Evolutionary conservation across 306 rosid genomes (phyloP).

Genomic region (Ziziphus jujuba): DNA sequence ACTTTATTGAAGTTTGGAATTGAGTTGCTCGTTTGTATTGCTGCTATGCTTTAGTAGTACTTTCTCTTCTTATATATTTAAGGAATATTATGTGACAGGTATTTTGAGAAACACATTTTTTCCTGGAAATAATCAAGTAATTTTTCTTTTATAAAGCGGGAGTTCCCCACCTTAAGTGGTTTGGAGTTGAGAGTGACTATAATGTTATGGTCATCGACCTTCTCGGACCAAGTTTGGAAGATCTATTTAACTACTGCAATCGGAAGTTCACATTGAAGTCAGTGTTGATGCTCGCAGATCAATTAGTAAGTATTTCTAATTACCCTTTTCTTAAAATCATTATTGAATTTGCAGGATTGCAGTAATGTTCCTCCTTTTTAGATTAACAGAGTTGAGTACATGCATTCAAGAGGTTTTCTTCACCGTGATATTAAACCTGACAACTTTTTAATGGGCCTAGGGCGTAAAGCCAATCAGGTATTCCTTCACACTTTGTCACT

Average conservation of each 20-base stretch:
- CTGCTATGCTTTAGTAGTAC: too few relatives aligned
- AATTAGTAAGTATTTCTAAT: conserved; percentile 60
- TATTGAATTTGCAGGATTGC: conserved; percentile 17
- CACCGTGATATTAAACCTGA: conserved; percentile 99
- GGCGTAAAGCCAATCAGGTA: conserved; percentile 99
- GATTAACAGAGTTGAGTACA: conserved; percentile 98
- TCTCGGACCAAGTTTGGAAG: conserved; percentile 99
- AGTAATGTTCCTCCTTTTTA: conserved; percentile 37
- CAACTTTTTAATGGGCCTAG: conserved; percentile 97
- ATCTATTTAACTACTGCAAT: conserved; percentile 94
- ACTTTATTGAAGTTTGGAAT: too few relatives aligned
- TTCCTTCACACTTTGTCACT: conserved; percentile 11
- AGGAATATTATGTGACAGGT: neutral
- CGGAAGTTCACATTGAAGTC: conserved; percentile 85
- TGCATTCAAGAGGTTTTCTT: conserved; percentile 99
- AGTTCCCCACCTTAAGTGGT: conserved; percentile 98
- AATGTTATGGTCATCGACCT: conserved; percentile 97
- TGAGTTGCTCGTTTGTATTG: too few relatives aligned
- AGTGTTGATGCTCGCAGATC: conserved; percentile 99
- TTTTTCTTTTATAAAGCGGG: conserved; percentile 69
- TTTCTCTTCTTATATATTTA: conserved; percentile 13
- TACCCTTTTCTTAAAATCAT: conserved; percentile 13
- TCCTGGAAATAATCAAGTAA: conserved; percentile 21
- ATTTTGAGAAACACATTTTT: neutral
- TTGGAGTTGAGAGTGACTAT: conserved; percentile 95